A percentile compares a stretch with the other conserved stretches of the same genome.
phyloP scores from a whole-genome alignment of 495 filamentous ascomycete genomes.

The Hyaloscypha bicolor region DNA sequence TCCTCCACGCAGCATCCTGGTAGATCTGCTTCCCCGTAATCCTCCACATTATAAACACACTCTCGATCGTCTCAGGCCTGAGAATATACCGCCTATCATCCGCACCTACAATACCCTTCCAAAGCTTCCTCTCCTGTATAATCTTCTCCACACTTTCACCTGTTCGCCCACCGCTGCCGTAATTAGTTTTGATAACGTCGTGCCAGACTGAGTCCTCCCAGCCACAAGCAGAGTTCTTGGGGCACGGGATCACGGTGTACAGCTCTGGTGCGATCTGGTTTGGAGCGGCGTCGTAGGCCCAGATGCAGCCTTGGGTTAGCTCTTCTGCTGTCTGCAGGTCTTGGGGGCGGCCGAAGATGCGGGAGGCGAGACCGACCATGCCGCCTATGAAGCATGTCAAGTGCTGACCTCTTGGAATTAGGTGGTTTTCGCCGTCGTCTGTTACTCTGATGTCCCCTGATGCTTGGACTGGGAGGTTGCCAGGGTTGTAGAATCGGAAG shows the following conservation, averaged over 20 bases:
- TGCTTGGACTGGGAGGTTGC: slow-evolving; percentile 67
- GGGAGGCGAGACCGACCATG: slow-evolving; percentile 80
- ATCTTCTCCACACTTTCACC: slow-evolving; percentile 28
- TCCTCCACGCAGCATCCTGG: slow-evolving; percentile 62
- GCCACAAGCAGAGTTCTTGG: slow-evolving; percentile 21
- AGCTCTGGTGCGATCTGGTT: slow-evolving; percentile 82
- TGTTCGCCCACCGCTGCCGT: not conserved
- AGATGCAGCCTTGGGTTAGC: slow-evolving; percentile 85
- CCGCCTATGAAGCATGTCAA: slow-evolving; percentile 79
- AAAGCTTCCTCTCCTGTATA: slow-evolving; percentile 50
- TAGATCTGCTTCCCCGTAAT: slow-evolving; percentile 56
- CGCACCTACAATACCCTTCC: slow-evolving; percentile 60
- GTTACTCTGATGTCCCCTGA: slow-evolving; percentile 47
- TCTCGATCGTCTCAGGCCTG: slow-evolving; percentile 66
- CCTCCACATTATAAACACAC: slow-evolving; percentile 63
- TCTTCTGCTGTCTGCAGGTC: slow-evolving; percentile 74
- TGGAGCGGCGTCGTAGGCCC: slow-evolving; percentile 67
- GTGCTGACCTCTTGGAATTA: slow-evolving; percentile 45
- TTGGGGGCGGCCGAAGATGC: slow-evolving; percentile 64
- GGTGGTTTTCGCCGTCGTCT: slow-evolving; percentile 32
- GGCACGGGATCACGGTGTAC: slow-evolving; percentile 46
- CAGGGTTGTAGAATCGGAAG: slow-evolving; percentile 53
- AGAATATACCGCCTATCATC: slow-evolving; percentile 68
- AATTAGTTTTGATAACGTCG: not conserved
- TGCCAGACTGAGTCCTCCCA: slow-evolving; percentile 30